Evolutionary conservation across 805 yeast genomes (phyloP), one percentile per base, ranked within the genome.

Genomic region (Sugiyamaella americana): DNA sequence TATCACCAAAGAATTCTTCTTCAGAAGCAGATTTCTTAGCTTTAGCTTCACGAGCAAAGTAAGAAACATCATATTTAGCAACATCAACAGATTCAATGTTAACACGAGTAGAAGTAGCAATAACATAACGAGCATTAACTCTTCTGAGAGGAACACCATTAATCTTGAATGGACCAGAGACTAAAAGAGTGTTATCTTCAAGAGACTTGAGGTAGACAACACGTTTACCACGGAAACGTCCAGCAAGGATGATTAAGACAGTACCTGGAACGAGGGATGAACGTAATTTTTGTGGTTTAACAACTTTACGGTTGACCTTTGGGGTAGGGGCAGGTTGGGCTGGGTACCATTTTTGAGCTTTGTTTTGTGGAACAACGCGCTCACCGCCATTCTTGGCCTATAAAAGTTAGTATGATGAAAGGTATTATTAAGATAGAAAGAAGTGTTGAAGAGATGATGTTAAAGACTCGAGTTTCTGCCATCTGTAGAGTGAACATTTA

Each of bases 201-300:
- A 93, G 81, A 74, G 84, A 76, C 84, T 91, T 91, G 73, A 91
- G 83, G 84, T 84, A 85, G 59, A 91, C 98, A 65, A 93, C 98
- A 79, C 98, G 89, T 87, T 91, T 93, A 74, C 98, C 98, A 77
- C 98, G 87, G 95, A 88, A 91, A 76, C 96, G 87, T 72, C 98
- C 98, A 67, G 98, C 97, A 71, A 91, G 82, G 72, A 91, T 77
- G 74, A 91, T 91, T 71, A 93, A 79, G 62, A 91, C 97, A 68
- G 97, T 85, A 73, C 98, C 98, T 74, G 97, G 97, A 62, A 85
- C 94, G 68, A 91, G 79, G 57, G 96, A 84, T 67, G 95, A 79
- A 75, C 98, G 88, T 74, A 93, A 80, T 75, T 85, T 85, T 75
- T 87, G 93, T 68, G 97, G 94, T 71, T 88, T 87, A 66, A 78